A percentile compares a stretch with the other conserved stretches of the same genome.
Conservation (phyloP, 139 green algal genomes). For the Haematococcus sp. region DNA sequence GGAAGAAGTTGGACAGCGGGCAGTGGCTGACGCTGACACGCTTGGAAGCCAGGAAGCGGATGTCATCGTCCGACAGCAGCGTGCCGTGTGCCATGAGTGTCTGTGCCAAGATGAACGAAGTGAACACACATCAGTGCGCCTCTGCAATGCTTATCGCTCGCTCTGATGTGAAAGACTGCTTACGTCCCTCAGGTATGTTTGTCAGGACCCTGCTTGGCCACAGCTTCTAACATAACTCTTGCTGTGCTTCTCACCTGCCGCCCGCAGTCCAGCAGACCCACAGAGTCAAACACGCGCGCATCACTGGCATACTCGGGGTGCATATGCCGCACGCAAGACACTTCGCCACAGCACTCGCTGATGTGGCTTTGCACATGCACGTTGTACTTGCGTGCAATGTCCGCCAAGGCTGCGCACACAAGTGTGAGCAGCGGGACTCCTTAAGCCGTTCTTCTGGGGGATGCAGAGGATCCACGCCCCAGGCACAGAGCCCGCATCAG, state of each 20-base stretch:
- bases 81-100: conserved; percentile 53
- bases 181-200: too few species aligned
- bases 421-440: not conserved
- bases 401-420: conserved; percentile 32
- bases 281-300: conserved; percentile 44
- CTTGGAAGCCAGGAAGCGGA: conserved; percentile 37
- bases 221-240: too few species aligned
- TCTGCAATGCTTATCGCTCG: too few species aligned
- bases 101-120: conserved; percentile 4
- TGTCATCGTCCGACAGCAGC: conserved; percentile 50
- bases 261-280: conserved; percentile 49
- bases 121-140: not conserved
- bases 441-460: too few species aligned
- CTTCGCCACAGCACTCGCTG: conserved; percentile 56
- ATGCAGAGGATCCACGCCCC: not conserved
- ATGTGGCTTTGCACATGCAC: conserved; percentile 52
- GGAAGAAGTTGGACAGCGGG: conserved; percentile 70
- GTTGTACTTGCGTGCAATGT: conserved; percentile 33
- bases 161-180: too few species aligned
- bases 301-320: conserved; percentile 52
- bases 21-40: conserved; percentile 61
- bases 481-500: not conserved
- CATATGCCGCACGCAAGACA: conserved; percentile 46
- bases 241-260: too few species aligned
- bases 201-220: too few species aligned